Percentiles rank a stretch among this genome's conserved stretches.
These are phyloP conservation scores for Blastocystis sp. DNA, from an alignment of 352 stramenopile species.

Conservation along the genomic window DNA sequence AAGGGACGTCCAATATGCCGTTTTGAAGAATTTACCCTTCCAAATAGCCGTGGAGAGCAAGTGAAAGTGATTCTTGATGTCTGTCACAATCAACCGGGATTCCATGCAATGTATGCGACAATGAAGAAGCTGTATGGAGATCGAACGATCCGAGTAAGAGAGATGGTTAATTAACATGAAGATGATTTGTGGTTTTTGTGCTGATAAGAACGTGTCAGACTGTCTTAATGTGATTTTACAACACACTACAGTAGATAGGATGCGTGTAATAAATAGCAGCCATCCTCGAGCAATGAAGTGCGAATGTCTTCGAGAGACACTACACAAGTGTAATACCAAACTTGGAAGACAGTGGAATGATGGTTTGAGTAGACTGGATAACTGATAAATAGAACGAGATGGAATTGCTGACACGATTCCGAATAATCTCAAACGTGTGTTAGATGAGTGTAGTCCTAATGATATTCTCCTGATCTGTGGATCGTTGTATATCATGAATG, in stretches of 20 bases:
- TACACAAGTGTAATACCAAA: background rate
- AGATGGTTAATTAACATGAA: background rate
- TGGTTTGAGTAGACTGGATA: background rate
- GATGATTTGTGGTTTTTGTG: slow-evolving; percentile 67
- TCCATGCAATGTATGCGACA: slow-evolving; percentile 42
- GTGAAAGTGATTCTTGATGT: slow-evolving; percentile 43
- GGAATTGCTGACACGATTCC: slow-evolving; percentile 37
- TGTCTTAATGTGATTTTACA: slow-evolving; percentile 53
- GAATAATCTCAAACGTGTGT: background rate
- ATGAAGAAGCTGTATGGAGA: slow-evolving; percentile 11
- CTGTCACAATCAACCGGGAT: slow-evolving; percentile 59
- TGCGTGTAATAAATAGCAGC: slow-evolving; percentile 50
- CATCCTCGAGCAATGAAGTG: slow-evolving; percentile 59
- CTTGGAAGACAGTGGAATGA: slow-evolving; percentile 11
- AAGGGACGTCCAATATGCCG: slow-evolving; percentile 25
- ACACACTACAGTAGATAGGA: background rate
- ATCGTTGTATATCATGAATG: slow-evolving; percentile 65
- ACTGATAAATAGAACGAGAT: slow-evolving; percentile 12
- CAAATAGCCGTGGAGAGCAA: slow-evolving; percentile 26
- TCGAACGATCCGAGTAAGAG: slow-evolving; percentile 3
- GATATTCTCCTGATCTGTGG: slow-evolving; percentile 55
- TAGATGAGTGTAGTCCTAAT: background rate
- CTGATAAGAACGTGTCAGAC: slow-evolving; percentile 61
- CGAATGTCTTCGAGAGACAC: slow-evolving; percentile 10
- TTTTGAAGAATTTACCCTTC: slow-evolving; percentile 62